Conservation (phyloP, 176 grass and related monocot species). For the Chloris gayana region DNA sequence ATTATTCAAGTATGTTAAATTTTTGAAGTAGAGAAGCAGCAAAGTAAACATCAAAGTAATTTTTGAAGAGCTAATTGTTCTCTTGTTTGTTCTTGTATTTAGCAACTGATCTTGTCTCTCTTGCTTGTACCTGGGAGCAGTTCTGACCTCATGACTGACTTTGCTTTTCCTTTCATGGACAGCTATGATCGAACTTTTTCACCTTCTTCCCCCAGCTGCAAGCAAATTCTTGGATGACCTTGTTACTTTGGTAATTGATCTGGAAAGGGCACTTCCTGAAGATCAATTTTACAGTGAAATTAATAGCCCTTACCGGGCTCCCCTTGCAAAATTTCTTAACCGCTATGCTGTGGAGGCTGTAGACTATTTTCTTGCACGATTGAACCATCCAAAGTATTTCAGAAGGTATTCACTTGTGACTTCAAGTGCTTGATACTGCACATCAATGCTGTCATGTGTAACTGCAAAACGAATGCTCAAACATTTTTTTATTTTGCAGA, state of each 20-base stretch:
- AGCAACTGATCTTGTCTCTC: neutral
- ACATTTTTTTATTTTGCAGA: neutral
- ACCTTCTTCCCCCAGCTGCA: constrained; percentile 88
- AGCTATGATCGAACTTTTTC: constrained; percentile 99
- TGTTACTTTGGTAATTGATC: constrained; percentile 91
- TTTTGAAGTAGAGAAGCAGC: neutral
- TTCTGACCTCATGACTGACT: constrained; percentile 26
- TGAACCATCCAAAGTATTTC: constrained; percentile 89
- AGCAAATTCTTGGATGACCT: constrained; percentile 97
- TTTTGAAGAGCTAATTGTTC: neutral
- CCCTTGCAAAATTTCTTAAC: constrained; percentile 96
- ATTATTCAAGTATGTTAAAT: neutral
- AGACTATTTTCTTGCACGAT: constrained; percentile 95
- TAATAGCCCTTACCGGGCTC: constrained; percentile 93
- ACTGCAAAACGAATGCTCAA: neutral
- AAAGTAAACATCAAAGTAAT: constrained; percentile 14
- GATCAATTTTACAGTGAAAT: constrained; percentile 99
- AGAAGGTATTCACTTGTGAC: constrained; percentile 62
- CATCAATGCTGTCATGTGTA: neutral
- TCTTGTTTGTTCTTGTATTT: constrained; percentile 10
- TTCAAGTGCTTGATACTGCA: constrained; percentile 7
- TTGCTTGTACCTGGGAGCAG: constrained; percentile 8
- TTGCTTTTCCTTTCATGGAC: constrained; percentile 43
- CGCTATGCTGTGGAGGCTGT: constrained; percentile 82
- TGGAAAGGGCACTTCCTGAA: constrained; percentile 87